A percentile compares a stretch with the other conserved stretches of the same genome.
These are phyloP conservation scores for Xylaria sp. DNA, from an alignment of 495 filamentous ascomycete species.

Conservation along the genomic window DNA sequence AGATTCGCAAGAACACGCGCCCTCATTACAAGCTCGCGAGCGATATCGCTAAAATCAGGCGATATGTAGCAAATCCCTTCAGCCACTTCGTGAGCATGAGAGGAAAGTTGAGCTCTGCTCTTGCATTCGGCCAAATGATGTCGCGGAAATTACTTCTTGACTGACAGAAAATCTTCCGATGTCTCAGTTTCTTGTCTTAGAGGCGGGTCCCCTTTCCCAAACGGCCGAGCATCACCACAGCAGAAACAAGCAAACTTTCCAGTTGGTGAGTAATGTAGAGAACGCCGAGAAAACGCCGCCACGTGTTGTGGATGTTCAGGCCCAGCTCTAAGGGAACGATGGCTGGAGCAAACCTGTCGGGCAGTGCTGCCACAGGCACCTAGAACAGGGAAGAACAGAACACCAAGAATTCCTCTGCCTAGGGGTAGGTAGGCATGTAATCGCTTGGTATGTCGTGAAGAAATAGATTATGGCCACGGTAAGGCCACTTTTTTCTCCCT, in stretches of 20 bases:
- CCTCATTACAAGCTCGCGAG: not conserved
- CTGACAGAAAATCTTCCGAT: slow-evolving; percentile 28
- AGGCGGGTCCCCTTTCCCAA: not conserved
- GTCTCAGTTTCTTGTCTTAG: slow-evolving; percentile 37
- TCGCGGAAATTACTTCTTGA: not conserved
- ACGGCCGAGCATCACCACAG: not conserved
- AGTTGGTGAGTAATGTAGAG: not conserved
- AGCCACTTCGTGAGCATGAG: not conserved
- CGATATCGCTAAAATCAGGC: not conserved
- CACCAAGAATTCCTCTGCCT: not conserved
- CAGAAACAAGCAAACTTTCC: not conserved
- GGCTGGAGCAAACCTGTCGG: not conserved
- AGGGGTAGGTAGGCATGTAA: not conserved
- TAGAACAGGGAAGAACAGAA: not conserved
- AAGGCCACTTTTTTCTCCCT: not conserved
- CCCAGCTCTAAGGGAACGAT: not conserved
- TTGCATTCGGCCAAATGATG: not conserved
- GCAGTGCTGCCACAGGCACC: not conserved
- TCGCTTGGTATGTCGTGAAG: not conserved
- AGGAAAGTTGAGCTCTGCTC: not conserved
- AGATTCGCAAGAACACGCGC: not conserved
- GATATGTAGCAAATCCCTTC: not conserved
- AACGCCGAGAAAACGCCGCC: slow-evolving; percentile 12
- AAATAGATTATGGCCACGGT: slow-evolving; percentile 1
- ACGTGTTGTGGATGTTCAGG: not conserved